Evolutionary conservation across 768 basidiomycete genomes (phyloP), one percentile per base, ranked within the genome.

Genomic region (Lactifluus echinatus): DNA sequence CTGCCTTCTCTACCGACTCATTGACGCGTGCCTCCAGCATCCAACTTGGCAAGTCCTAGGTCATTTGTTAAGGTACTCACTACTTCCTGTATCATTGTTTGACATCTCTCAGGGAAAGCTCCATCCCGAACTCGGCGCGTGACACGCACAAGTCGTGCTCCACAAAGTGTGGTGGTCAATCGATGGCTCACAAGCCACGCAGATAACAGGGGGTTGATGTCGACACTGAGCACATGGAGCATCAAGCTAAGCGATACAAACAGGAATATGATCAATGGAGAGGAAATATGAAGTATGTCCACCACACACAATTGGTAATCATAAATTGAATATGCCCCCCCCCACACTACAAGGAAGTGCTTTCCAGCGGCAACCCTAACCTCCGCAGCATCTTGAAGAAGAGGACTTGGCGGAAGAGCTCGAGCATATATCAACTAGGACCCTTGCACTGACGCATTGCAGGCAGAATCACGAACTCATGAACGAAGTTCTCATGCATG

Each of bases 391-490:
- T 8, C 51, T 43, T 23, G 65, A 63, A 28, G 64, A 63, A 45
- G 64, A 66, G 33, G 62, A 63, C 37, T 44, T 54, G 4, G 56
- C 63, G 17, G 83, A 87, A 62, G 86, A 88, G 59, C 70, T 76
- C 23, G 88, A 90, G 57, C 73, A 77, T 57, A 84, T 90, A 56
- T 85, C 89, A 0, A 81, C 85, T 2, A 78, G 85, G 42, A 80
- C 86, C 2, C 74, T 90, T 15, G 85, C 89, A 7, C 65, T 86
- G 34, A 78, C 82, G 17, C 76, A 89, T 34, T 92, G 89, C 66
- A 79, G 77, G 62, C 81, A 87, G 6, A 92, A 92, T 64, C 88
- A 91, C 64, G 89, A 89, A 42, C 74, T 85, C 59, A 92, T 92
- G 88, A 85, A 85, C 65, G 85, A 85, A 40, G 84, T 92, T 1